phyloP scores from a whole-genome alignment of 106 monocot genomes.

The Triglochin maritima region DNA sequence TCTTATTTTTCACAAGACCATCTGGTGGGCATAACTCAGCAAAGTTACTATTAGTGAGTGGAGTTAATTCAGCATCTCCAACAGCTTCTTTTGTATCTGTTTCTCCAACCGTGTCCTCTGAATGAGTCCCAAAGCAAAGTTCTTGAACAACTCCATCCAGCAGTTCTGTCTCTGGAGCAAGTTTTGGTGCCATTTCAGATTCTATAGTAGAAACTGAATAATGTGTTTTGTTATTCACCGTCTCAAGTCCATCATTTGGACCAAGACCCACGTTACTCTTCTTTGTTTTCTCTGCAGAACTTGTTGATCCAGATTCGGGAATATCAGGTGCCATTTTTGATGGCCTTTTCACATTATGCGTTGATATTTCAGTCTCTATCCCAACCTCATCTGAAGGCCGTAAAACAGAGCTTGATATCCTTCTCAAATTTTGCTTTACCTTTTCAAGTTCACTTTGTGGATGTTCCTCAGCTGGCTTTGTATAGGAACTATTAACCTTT shows the following conservation, averaged over 20 bases:
- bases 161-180: not conserved
- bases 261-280: constrained; percentile 16
- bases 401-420: constrained; percentile 42
- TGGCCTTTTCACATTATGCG: constrained; percentile 16
- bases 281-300: constrained; percentile 31
- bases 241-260: constrained; percentile 12
- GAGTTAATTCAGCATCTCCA: constrained; percentile 11
- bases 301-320: constrained; percentile 11
- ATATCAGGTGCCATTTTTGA: constrained; percentile 16
- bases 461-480: constrained; percentile 43
- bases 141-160: not conserved
- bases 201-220: not conserved
- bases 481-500: constrained; percentile 24
- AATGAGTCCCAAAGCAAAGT: not conserved
- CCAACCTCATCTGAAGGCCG: constrained; percentile 31
- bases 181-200: not conserved
- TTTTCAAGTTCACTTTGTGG: constrained; percentile 87
- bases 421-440: constrained; percentile 85
- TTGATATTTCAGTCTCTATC: constrained; percentile 28
- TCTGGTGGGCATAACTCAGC: constrained; percentile 19
- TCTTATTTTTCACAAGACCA: constrained; percentile 25
- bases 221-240: not conserved
- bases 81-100: constrained; percentile 1
- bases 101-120: no score
- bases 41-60: constrained; percentile 5